Conservation (phyloP, 495 filamentous ascomycete genomes). For the Pseudotulostoma volvatum region DNA sequence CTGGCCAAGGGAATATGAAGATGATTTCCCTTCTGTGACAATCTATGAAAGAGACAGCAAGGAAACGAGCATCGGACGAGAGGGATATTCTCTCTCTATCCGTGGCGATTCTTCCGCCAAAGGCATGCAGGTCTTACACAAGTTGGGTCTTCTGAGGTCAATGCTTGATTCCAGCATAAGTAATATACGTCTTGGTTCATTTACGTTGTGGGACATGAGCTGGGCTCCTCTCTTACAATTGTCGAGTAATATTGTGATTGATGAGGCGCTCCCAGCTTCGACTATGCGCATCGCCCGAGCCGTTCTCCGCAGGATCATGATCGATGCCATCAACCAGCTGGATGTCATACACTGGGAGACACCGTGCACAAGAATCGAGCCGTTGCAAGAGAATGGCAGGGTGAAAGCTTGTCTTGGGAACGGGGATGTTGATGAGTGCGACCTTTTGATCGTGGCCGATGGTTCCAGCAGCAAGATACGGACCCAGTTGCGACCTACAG, state of each 20-base stretch:
- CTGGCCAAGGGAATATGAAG: conserved; percentile 4
- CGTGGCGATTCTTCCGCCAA: conserved; percentile 10
- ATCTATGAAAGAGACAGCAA: conserved; percentile 18
- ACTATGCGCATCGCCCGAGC: conserved; percentile 10
- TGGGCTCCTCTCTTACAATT: conserved; percentile 12
- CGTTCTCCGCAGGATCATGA: conserved; percentile 10
- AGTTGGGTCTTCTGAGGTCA: conserved; percentile 13
- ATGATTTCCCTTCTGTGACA: conserved; percentile 4
- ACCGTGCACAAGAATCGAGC: background rate
- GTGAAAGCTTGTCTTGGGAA: conserved; percentile 2
- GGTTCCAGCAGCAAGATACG: conserved; percentile 25
- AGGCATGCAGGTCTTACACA: conserved; percentile 13
- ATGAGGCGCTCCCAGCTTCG: conserved; percentile 5
- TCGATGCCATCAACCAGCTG: conserved; percentile 8
- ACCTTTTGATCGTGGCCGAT: conserved; percentile 22
- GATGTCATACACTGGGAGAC: conserved; percentile 2
- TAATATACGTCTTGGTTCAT: no score
- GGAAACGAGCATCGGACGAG: conserved; percentile 7
- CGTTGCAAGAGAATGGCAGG: conserved; percentile 2
- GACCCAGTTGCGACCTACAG: conserved; percentile 15
- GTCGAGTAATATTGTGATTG: conserved; percentile 6
- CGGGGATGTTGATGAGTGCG: conserved; percentile 14
- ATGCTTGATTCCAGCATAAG: conserved; percentile 9
- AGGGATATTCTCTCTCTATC: conserved; percentile 22
- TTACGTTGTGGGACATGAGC: conserved; percentile 12